phyloP scores from a whole-genome alignment of 768 basidiomycete genomes.

The Leccinum truebloodii region DNA sequence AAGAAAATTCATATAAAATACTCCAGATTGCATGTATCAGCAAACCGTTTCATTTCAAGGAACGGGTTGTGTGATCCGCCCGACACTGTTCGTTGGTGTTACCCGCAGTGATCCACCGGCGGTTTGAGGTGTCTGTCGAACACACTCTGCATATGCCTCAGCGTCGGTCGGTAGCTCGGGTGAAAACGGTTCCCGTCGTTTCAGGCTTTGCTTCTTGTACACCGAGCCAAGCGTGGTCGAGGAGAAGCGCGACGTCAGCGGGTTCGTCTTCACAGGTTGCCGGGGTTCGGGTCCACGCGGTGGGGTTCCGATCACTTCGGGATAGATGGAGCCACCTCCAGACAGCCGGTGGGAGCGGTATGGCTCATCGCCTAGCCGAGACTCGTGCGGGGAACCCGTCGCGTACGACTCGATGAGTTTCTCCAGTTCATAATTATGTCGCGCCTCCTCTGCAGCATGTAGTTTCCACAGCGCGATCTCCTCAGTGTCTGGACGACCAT shows the following conservation, averaged over 20 bases:
- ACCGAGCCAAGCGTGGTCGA: constrained; percentile 42
- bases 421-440: constrained; percentile 50
- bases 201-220: constrained; percentile 33
- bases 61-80: constrained; percentile 58
- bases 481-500: constrained; percentile 36
- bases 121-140: constrained; percentile 37
- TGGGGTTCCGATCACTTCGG: constrained; percentile 65
- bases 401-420: constrained; percentile 51
- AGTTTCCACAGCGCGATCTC: constrained; percentile 54
- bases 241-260: constrained; percentile 50
- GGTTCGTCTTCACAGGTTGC: constrained; percentile 59
- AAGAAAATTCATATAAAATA: constrained; percentile 12
- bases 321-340: constrained; percentile 56
- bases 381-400: constrained; percentile 37
- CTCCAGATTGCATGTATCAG: constrained; percentile 6
- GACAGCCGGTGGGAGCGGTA: constrained; percentile 40
- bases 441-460: constrained; percentile 51
- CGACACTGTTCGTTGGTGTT: constrained; percentile 38
- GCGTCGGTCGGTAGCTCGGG: constrained; percentile 51
- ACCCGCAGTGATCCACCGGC: constrained; percentile 44
- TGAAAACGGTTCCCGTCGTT: constrained; percentile 27
- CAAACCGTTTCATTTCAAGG: constrained; percentile 37
- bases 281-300: constrained; percentile 67
- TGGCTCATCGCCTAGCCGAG: constrained; percentile 26
- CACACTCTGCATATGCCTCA: constrained; percentile 55